Base-by-base conservation (phyloP, 768 basidiomycete species). In the Lactarius hatsudake region DNA sequence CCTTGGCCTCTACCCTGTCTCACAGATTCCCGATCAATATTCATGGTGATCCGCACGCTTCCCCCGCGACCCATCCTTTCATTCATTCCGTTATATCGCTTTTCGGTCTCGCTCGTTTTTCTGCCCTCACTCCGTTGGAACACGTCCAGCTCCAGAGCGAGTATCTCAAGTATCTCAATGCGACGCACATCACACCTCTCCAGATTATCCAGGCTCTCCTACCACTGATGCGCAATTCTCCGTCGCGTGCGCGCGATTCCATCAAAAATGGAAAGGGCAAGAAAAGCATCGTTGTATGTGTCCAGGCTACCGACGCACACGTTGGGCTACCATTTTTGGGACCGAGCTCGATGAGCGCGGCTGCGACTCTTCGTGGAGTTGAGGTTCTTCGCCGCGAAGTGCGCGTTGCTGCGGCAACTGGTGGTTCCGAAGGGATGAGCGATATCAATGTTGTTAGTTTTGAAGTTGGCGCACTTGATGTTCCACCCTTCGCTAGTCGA, bases 21-120 rank as follows among this genome's bases (percentile, higher is more conserved):
- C 88, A 92, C 69, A 85, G 87, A 58, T 96, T 93, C 78, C 94
- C 94, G 4, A 83, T 93, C 70, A 87, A 84, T 40, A 76, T 86
- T 8, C 79, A 90, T 3, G 94, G 94, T 30, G 94, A 96, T 75
- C 93, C 94, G 2, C 91, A 87, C 74, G 85, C 82, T 28, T 81
- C 88, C 0, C 85, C 87, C 28, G 79, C 86, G 32, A 77, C 86
- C 20, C 82, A 87, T 73, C 86, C 90, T 3, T 86, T 90, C 75
- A 81, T 96, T 54, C 87, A 91, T 69, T 89, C 91, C 26, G 79
- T 94, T 71, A 82, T 96, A 71, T 93, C 90, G 53, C 81, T 93
- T 36, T 82, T 93, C 68, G 83, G 87, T 61, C 81, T 93, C 42
- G 68, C 71, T 10, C 62, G 70, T n/a, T 68, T 75, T 38, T 77